These are phyloP conservation scores for Globisporangium emineosum DNA, from an alignment of 352 stramenopile genomes.

Conservation along the genomic window DNA sequence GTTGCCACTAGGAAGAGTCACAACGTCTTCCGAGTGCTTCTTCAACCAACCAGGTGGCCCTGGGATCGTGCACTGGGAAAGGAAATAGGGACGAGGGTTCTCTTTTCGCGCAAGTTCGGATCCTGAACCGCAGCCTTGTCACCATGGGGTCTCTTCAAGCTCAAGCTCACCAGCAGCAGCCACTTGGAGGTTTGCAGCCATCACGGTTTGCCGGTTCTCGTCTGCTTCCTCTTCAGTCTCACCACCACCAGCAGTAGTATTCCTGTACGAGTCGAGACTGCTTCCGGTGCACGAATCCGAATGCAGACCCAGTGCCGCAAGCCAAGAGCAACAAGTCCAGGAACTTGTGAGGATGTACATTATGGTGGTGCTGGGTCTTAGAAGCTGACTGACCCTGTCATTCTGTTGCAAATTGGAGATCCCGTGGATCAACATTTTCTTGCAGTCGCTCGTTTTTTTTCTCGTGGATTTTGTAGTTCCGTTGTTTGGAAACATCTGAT, in stretches of 20 bases:
- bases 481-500: too few species aligned
- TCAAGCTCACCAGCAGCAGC: constrained; percentile 1
- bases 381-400: not conserved
- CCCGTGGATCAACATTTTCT: constrained; percentile 11
- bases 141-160: not conserved
- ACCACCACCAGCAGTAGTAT: not conserved
- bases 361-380: not conserved
- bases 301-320: not conserved
- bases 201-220: constrained; percentile 22
- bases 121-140: constrained; percentile 50
- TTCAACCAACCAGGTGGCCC: too few species aligned
- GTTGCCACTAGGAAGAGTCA: too few species aligned
- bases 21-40: too few species aligned
- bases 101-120: constrained; percentile 64
- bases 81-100: too few species aligned
- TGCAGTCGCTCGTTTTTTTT: too few species aligned
- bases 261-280: constrained; percentile 49
- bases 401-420: constrained; percentile 9
- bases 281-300: constrained; percentile 41
- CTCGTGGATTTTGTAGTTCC: too few species aligned
- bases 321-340: constrained; percentile 6
- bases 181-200: constrained; percentile 16
- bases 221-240: not conserved
- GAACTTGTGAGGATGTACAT: not conserved
- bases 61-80: too few species aligned